phyloP scores from a whole-genome alignment of 108 stramenopile species.

The Aurantiochytrium sp. region DNA sequence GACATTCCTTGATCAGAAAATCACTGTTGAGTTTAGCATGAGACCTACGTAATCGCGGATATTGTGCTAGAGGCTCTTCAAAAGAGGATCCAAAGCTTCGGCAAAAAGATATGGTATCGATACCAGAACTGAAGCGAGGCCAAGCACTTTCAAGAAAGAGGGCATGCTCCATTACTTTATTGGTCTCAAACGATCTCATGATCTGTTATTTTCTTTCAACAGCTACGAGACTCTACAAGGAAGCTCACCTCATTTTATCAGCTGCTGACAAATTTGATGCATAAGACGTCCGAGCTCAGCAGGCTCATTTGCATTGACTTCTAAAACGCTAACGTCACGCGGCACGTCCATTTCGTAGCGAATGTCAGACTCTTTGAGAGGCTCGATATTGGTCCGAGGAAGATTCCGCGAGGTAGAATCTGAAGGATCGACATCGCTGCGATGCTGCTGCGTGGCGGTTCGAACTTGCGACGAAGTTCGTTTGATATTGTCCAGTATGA shows the following conservation, averaged over 20 bases:
- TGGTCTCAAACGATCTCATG: neutral
- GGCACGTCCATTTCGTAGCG: neutral
- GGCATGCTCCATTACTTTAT: neutral
- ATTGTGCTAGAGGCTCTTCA: no score
- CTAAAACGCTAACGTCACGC: neutral
- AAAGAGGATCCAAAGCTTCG: no score
- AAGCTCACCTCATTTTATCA: neutral
- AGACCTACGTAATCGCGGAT: no score
- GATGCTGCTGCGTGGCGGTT: no score
- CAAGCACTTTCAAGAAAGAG: no score
- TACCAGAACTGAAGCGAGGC: no score
- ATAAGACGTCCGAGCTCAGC: neutral
- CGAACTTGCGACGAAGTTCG: neutral
- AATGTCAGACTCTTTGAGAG: neutral
- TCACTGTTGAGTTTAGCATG: no score
- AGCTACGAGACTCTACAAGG: neutral
- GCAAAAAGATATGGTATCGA: no score
- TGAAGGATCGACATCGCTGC: no score
- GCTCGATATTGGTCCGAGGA: neutral
- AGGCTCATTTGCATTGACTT: neutral
- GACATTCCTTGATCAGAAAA: no score
- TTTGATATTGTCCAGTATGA: neutral
- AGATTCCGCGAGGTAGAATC: no score
- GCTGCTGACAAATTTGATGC: conserved; percentile 16
- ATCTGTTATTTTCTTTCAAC: neutral